These are phyloP conservation scores for Aaosphaeria pasadenensis DNA, from an alignment of 2,329 filamentous ascomycete genomes.

Conservation along the genomic window DNA sequence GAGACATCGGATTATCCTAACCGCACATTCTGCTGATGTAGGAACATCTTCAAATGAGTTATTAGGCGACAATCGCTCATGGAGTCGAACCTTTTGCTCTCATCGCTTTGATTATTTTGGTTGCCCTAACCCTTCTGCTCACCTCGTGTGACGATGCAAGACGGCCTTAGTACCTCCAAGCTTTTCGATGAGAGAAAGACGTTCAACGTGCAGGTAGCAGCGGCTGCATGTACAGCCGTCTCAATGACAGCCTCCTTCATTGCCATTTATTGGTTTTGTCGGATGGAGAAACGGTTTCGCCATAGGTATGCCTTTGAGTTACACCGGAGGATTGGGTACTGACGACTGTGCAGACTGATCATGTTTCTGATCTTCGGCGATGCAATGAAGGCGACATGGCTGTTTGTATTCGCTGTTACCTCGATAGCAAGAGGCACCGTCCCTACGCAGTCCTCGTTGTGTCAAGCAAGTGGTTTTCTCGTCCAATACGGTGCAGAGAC, in stretches of 20 bases:
- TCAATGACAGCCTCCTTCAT: conserved; percentile 57
- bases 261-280: conserved; percentile 68
- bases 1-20: no score
- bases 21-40: no score
- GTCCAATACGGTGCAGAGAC: conserved; percentile 65
- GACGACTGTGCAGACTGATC: conserved; percentile 57
- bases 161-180: not conserved
- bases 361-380: conserved; percentile 72
- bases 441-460: conserved; percentile 54
- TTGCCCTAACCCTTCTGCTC: not conserved
- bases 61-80: no score
- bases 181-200: conserved; percentile 16
- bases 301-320: conserved; percentile 56
- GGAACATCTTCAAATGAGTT: no score
- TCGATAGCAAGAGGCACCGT: conserved; percentile 55
- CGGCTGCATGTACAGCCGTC: conserved; percentile 38
- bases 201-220: conserved; percentile 32
- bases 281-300: conserved; percentile 71
- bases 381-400: conserved; percentile 67
- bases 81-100: no score
- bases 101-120: no score
- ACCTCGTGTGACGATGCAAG: not conserved
- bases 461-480: conserved; percentile 68
- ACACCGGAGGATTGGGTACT: not conserved
- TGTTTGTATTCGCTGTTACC: conserved; percentile 62